A percentile compares a stretch with the other conserved stretches of the same genome.
phyloP scores from a whole-genome alignment of 2,329 filamentous ascomycete species.

The Hypoxylon sp. region DNA sequence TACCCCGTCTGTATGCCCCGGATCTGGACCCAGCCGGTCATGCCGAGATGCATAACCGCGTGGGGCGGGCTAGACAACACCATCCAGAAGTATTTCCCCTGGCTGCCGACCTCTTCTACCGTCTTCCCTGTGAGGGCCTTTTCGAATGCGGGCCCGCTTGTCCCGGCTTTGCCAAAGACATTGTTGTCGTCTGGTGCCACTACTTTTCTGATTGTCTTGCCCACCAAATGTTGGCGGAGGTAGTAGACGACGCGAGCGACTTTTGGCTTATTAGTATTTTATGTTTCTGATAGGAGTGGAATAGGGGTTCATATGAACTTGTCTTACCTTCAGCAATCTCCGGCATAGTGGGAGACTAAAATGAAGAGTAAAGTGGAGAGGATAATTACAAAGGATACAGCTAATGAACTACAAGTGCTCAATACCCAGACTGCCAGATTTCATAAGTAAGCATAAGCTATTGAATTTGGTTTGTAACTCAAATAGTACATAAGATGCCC shows the following conservation, averaged over 20 bases:
- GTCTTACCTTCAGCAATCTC: conserved; percentile 51
- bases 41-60: conserved; percentile 89
- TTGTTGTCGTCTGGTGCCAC: conserved; percentile 83
- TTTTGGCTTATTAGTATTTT: conserved; percentile 56
- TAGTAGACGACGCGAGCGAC: conserved; percentile 90
- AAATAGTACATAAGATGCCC: conserved; percentile 2
- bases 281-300: conserved; percentile 7
- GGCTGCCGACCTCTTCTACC: conserved; percentile 78
- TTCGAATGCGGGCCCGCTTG: conserved; percentile 80
- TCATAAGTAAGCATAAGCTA: background rate
- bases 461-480: background rate
- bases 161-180: conserved; percentile 92
- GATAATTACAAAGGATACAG: conserved; percentile 5
- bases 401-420: background rate
- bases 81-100: conserved; percentile 97
- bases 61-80: conserved; percentile 85
- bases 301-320: conserved; percentile 9
- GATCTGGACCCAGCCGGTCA: conserved; percentile 91
- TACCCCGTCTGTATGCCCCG: conserved; percentile 82
- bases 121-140: conserved; percentile 82
- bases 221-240: conserved; percentile 85
- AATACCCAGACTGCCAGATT: background rate
- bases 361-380: conserved; percentile 4
- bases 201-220: conserved; percentile 81
- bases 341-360: conserved; percentile 41